A percentile compares a stretch with the other conserved stretches of the same genome.
These are phyloP conservation scores for Leishmania major DNA, from an alignment of 208 protist species.

Conservation along the genomic window DNA sequence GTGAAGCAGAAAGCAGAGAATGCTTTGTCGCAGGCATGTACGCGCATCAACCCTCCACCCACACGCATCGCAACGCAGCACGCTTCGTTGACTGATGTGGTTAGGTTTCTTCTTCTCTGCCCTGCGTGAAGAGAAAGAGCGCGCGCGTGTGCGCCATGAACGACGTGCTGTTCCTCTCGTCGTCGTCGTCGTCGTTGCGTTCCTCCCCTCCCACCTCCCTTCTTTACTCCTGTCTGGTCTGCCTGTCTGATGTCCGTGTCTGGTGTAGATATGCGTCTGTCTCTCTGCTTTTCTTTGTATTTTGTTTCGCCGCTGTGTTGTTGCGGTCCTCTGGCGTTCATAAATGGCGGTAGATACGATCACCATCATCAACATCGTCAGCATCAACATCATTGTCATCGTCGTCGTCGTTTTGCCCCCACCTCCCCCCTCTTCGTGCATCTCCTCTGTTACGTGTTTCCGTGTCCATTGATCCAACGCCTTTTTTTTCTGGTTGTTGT, in stretches of 20 bases:
- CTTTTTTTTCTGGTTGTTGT: too few species aligned
- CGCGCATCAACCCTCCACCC: too few species aligned
- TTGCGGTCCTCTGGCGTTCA: neutral
- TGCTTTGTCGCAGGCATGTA: too few species aligned
- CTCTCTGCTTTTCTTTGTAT: neutral
- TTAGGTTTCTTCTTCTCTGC: neutral
- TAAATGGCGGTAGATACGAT: neutral
- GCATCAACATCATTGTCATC: neutral
- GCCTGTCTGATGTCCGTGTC: neutral
- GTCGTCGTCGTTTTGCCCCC: neutral
- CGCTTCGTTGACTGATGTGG: neutral
- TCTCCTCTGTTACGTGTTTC: neutral
- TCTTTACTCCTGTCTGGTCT: neutral
- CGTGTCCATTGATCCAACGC: too few species aligned
- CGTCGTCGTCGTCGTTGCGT: neutral
- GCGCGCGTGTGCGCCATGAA: too few species aligned
- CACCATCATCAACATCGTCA: neutral
- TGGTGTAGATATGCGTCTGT: neutral
- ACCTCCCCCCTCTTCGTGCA: neutral
- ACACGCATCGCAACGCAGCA: too few species aligned
- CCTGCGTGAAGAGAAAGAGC: too few species aligned
- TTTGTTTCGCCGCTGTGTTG: neutral
- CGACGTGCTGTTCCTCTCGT: neutral
- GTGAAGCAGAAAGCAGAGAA: neutral
- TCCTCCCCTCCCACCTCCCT: neutral